Base-by-base conservation (phyloP, 83 land plant genomes). In the Thuja plicata region DNA sequence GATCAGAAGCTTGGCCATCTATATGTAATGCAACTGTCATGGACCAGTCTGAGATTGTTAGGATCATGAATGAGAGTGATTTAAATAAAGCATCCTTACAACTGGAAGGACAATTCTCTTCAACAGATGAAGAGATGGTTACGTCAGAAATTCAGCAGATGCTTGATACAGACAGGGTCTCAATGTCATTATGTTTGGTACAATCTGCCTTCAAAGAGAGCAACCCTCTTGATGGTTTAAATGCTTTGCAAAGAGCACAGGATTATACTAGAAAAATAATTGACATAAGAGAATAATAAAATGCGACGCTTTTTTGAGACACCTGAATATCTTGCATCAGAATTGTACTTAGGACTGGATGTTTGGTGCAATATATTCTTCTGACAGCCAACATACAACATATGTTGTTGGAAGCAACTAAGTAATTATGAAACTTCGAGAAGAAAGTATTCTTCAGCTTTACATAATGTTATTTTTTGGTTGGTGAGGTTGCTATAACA, bases 71-170 rank as follows among this genome's bases (percentile, higher is more conserved):
- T 30, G 85, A 83, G 30, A 52, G 55, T 13, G 24, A 30, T 46
- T 46, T 34, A 46, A 46, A 46, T 41, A 83, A 83, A 46, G 85
- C 55, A 83, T 83, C 54, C 43, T 11, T 30, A 46, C 34, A 83
- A 83, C 12, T 46, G 55, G 55, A 35, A 45, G 54, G 35, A 45
- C 48, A 13, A n/a, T 30, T 83, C 85, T 46, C 48, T 43, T 80
- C 48, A 12, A 48, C 85, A 83, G 34, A 83, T n/a, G 85, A 83
- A 83, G 85, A 83, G 34, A 46, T 83, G 54, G 55, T 83, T 46
- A 46, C 55, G 8, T n/a, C 55, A 24, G 85, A 83, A 83, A 30
- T 30, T 83, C 17, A 83, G 34, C 55, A 83, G 85, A 83, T 46
- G 55, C 32, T 52, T 4, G 85, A 83, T 83, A 83, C 4, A 8